These are phyloP conservation scores for Dictyophora rubrovolvata DNA, from an alignment of 768 basidiomycete genomes.

Conservation along the genomic window DNA sequence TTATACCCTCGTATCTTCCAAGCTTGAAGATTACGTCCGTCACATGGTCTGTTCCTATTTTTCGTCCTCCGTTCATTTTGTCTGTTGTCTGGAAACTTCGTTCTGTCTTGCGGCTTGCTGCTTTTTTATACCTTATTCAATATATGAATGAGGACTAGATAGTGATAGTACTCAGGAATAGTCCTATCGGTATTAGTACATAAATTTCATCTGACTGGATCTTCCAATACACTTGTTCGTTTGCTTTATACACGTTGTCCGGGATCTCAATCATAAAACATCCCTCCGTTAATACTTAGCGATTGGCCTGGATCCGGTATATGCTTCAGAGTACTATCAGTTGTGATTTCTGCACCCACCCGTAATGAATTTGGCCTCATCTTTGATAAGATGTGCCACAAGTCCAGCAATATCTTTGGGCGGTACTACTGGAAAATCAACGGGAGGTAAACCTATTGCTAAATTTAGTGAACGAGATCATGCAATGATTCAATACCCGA, in stretches of 20 bases:
- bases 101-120: background rate
- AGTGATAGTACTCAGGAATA: background rate
- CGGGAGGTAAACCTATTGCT: background rate
- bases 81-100: background rate
- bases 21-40: no score
- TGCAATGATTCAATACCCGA: background rate
- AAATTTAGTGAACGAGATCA: background rate
- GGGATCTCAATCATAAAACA: slow-evolving; percentile 1
- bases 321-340: background rate
- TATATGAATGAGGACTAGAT: background rate
- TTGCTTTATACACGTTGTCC: background rate
- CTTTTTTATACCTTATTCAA: background rate
- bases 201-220: background rate
- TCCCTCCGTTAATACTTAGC: slow-evolving; percentile 1
- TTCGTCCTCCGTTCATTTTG: no score
- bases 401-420: slow-evolving; percentile 14
- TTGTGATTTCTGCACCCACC: slow-evolving; percentile 12
- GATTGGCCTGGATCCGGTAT: background rate
- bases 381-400: slow-evolving; percentile 16
- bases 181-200: background rate
- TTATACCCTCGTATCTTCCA: no score
- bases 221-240: background rate
- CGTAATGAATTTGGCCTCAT: slow-evolving; percentile 15
- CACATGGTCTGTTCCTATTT: no score
- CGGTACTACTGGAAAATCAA: background rate